Percentiles rank a stretch among this genome's conserved stretches.
Evolutionary conservation across 306 rosid genomes (phyloP).

Genomic region (Castanopsis chinensis): DNA sequence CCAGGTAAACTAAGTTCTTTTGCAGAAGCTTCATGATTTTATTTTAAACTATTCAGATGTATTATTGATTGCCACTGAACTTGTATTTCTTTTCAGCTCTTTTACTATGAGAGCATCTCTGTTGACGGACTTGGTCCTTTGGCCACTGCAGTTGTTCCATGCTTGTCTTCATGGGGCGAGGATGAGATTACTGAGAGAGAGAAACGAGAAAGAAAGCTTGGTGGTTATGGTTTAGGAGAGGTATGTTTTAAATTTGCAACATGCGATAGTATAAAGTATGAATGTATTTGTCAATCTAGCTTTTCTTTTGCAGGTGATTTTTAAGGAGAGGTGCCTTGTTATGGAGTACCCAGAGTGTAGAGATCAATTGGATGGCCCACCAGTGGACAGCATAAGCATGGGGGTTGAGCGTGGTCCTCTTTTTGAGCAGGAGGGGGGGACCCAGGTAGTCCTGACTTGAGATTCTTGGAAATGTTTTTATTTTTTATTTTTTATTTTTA

Average conservation of each 20-base stretch:
- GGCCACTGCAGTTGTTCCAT: slow-evolving; percentile 24
- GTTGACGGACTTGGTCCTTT: slow-evolving; percentile 19
- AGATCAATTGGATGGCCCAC: slow-evolving; percentile 13
- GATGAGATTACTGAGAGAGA: slow-evolving; percentile 43
- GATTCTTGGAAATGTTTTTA: neutral
- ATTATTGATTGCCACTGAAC: neutral
- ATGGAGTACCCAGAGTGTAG: slow-evolving; percentile 15
- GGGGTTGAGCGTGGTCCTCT: slow-evolving; percentile 15
- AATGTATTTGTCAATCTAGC: neutral
- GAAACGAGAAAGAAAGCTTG: slow-evolving; percentile 37
- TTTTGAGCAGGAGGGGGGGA: slow-evolving; percentile 9
- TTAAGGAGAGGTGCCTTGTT: slow-evolving; percentile 25
- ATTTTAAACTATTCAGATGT: neutral
- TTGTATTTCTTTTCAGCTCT: slow-evolving; percentile 33
- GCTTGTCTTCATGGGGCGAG: slow-evolving; percentile 44
- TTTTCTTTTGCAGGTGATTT: slow-evolving; percentile 25
- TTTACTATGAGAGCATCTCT: slow-evolving; percentile 41
- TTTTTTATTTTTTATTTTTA: neutral
- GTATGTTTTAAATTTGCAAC: slow-evolving; percentile 13
- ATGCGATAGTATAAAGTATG: neutral
- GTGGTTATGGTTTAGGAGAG: slow-evolving; percentile 44
- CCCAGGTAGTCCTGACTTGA: slow-evolving; percentile 14
- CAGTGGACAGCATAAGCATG: neutral
- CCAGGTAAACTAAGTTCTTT: slow-evolving; percentile 24
- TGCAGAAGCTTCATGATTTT: neutral